phyloP scores from a whole-genome alignment of 177 flowering plant species.

The Vitis hybrid region DNA sequence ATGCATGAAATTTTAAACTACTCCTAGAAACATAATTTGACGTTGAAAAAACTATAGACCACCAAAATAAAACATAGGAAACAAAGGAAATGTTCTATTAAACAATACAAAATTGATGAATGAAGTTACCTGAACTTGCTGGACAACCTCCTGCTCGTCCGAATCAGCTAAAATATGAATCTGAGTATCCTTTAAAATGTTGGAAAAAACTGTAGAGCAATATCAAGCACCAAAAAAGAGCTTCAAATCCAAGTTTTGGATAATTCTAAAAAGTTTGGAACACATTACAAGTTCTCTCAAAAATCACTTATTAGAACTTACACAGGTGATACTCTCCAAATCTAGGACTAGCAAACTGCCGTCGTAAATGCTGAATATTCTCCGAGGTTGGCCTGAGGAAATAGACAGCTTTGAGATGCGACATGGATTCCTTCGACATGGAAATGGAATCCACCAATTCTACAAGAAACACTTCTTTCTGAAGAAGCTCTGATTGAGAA shows the following conservation, averaged over 20 bases:
- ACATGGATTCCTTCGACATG: constrained; percentile 80
- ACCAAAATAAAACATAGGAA: not conserved
- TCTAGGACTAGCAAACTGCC: constrained; percentile 77
- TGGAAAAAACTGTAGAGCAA: constrained; percentile 78
- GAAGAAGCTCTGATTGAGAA: constrained; percentile 90
- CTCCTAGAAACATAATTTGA: too few relatives aligned
- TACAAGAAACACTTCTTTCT: constrained; percentile 92
- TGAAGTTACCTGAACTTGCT: constrained; percentile 82
- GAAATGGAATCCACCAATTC: constrained; percentile 79
- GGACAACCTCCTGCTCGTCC: constrained; percentile 92
- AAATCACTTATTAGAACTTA: constrained; percentile 35
- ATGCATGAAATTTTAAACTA: too few relatives aligned
- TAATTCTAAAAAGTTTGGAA: not conserved
- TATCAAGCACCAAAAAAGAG: not conserved
- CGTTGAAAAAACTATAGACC: not conserved
- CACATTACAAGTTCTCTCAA: not conserved
- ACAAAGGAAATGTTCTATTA: not conserved
- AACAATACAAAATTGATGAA: not conserved
- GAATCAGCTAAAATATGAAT: constrained; percentile 91
- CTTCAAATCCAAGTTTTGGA: not conserved
- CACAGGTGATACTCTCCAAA: constrained; percentile 95
- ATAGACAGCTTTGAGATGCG: constrained; percentile 91
- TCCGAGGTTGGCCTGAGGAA: constrained; percentile 82
- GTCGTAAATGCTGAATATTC: constrained; percentile 73
- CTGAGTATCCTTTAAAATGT: constrained; percentile 82